Percentiles rank a stretch among this genome's conserved stretches.
These are phyloP conservation scores for Glycine soja DNA, from an alignment of 306 rosid genomes.

Conservation along the genomic window DNA sequence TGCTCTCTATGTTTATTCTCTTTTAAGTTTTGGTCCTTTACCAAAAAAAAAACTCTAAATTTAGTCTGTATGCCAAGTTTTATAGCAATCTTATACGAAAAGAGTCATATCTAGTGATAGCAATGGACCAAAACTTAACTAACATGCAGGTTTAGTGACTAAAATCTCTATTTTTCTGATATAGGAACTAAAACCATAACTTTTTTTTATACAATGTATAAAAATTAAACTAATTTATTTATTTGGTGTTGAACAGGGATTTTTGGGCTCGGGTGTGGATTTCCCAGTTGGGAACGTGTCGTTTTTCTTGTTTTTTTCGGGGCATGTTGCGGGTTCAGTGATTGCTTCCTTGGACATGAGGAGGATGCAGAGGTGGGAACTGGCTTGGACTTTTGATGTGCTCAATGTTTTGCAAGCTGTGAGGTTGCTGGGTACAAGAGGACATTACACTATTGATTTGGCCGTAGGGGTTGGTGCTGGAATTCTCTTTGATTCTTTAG, in stretches of 20 bases:
- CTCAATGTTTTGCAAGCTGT: constrained; percentile 73
- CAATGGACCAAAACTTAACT: too few species aligned
- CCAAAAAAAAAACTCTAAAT: too few species aligned
- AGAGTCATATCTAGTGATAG: too few species aligned
- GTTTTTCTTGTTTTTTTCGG: constrained; percentile 83
- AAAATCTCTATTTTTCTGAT: too few species aligned
- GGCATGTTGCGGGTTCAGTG: constrained; percentile 92
- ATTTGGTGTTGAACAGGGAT: constrained; percentile 54
- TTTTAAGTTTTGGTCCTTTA: too few species aligned
- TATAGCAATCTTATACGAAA: too few species aligned
- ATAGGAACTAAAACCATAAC: too few species aligned
- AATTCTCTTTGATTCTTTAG: constrained; percentile 76
- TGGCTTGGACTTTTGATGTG: constrained; percentile 75
- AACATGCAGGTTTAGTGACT: too few species aligned
- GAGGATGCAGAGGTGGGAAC: constrained; percentile 71
- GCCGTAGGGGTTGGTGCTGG: constrained; percentile 96
- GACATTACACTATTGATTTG: constrained; percentile 90
- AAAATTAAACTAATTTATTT: too few species aligned
- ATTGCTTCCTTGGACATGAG: constrained; percentile 95
- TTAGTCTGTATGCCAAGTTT: too few species aligned
- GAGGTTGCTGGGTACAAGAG: constrained; percentile 84
- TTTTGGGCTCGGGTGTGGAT: constrained; percentile 88
- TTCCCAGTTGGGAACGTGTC: constrained; percentile 96
- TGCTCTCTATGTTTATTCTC: too few species aligned
- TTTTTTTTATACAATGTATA: too few species aligned